Conservation (phyloP, 179 eudicot genomes). For the Spergularia azorica region DNA sequence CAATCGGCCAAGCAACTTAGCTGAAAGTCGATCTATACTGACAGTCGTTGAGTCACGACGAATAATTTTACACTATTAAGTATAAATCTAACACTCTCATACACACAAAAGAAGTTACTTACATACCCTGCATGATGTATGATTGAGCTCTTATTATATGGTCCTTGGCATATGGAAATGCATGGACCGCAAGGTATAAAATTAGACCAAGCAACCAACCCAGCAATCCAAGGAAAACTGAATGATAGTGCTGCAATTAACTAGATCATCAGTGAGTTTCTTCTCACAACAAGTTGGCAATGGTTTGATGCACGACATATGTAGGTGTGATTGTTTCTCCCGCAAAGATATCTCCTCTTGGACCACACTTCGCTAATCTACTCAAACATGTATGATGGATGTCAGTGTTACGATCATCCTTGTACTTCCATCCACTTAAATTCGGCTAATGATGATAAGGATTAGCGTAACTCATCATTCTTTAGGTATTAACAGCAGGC, state of each 20-base stretch:
- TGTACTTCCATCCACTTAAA: background rate
- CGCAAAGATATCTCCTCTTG: background rate
- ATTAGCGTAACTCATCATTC: background rate
- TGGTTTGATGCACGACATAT: background rate
- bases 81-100: too few relatives aligned
- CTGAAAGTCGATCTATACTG: too few relatives aligned
- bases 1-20: too few relatives aligned
- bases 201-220: slow-evolving; percentile 10
- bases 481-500: background rate
- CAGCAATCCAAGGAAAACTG: background rate
- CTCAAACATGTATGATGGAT: slow-evolving; percentile 7
- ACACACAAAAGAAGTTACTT: too few relatives aligned
- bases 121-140: background rate
- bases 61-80: too few relatives aligned
- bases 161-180: background rate
- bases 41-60: too few relatives aligned
- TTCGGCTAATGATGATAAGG: background rate
- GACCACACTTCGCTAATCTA: background rate
- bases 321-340: background rate
- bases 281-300: slow-evolving; percentile 4
- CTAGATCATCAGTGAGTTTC: background rate
- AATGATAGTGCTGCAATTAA: background rate
- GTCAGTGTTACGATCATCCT: slow-evolving; percentile 5
- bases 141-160: background rate
- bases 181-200: slow-evolving; percentile 13